phyloP scores from a whole-genome alignment of 805 yeast species.

The Cyberlindnera euphorbiae region DNA sequence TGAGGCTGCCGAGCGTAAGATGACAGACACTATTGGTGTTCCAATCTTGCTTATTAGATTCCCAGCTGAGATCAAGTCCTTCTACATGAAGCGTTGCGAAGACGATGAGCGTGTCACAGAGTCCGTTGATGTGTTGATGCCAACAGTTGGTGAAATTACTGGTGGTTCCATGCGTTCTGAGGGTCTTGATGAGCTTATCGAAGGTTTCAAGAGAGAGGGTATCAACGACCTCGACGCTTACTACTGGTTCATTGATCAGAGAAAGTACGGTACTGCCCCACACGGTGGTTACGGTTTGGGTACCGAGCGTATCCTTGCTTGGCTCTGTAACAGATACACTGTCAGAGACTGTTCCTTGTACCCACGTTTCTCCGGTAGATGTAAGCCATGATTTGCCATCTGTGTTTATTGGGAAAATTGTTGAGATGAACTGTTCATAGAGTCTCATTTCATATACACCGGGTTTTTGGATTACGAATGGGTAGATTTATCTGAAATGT shows the following conservation, averaged over 20 bases:
- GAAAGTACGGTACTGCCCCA: slow-evolving; percentile 96
- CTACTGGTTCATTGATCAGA: slow-evolving; percentile 95
- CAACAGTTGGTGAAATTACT: slow-evolving; percentile 97
- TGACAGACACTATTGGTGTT: slow-evolving; percentile 91
- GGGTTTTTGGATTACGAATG: no score
- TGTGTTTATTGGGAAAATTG: no score
- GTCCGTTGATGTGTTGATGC: slow-evolving; percentile 97
- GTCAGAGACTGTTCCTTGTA: slow-evolving; percentile 97
- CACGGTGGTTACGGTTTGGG: slow-evolving; percentile 99
- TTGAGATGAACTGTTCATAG: no score
- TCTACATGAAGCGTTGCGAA: slow-evolving; percentile 90
- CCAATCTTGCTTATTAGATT: slow-evolving; percentile 90
- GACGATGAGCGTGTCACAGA: slow-evolving; percentile 96
- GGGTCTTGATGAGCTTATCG: slow-evolving; percentile 74
- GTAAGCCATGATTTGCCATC: slow-evolving; percentile 75
- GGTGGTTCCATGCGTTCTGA: slow-evolving; percentile 99
- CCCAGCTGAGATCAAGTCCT: slow-evolving; percentile 96
- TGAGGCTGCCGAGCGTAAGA: slow-evolving; percentile 98
- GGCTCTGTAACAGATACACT: slow-evolving; percentile 97
- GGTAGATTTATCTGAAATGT: no score
- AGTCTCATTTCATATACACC: no score
- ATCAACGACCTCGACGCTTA: slow-evolving; percentile 69
- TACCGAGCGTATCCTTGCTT: slow-evolving; percentile 95
- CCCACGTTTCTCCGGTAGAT: slow-evolving; percentile 97
- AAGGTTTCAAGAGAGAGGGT: slow-evolving; percentile 89